Base-by-base conservation (phyloP, 495 filamentous ascomycete genomes). In the Parathielavia appendiculata region DNA sequence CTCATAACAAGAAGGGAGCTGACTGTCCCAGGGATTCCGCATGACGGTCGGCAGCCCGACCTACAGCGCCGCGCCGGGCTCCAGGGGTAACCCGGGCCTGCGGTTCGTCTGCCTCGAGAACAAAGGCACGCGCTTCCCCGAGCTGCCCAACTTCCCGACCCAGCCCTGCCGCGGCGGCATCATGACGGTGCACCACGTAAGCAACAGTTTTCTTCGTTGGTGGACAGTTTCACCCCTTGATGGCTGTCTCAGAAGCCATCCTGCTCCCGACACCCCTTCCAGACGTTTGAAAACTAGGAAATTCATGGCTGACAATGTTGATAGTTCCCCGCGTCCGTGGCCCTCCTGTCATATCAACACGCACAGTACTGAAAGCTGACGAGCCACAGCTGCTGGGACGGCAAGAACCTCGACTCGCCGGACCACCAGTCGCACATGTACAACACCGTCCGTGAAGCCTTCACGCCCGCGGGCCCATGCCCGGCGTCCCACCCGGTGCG, bases 401-500 rank as follows among this genome's bases (percentile, higher is more conserved):
- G 80, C 52, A 75, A 78, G 65, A 82, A 81, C 63, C 71, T 82
- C n/a, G n/a, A n/a, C n/a, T n/a, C n/a, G n/a, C n/a, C n/a, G n/a
- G n/a, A n/a, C n/a, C n/a, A n/a, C n/a, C n/a, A 76, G 46, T 75
- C 77, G 14, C 81, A 84, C 71, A 77, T 77, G 75, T 76, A 68
- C 68, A 72, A 71, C 64, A 77, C 75, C 5, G 69, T 70, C 36
- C 65, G 54, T 52, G 73, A 75, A 30, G 72, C 73, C 22, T 79
- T 79, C 66, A 56, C 60, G 34, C 66, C 70, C 43, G 70, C 70
- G 9, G 74, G 74, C 1, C 52, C 75, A 7, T 81, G 79, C 73
- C 79, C 79, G 36, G 63, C 74, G 1, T 76, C 76, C n/a, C 78
- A 80, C 67, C 78, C 78, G 7, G 70, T 76, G 8, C 69, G 72